Evolutionary conservation across 352 stramenopile species (phyloP).

Genomic region (Phytopythium montanum): DNA sequence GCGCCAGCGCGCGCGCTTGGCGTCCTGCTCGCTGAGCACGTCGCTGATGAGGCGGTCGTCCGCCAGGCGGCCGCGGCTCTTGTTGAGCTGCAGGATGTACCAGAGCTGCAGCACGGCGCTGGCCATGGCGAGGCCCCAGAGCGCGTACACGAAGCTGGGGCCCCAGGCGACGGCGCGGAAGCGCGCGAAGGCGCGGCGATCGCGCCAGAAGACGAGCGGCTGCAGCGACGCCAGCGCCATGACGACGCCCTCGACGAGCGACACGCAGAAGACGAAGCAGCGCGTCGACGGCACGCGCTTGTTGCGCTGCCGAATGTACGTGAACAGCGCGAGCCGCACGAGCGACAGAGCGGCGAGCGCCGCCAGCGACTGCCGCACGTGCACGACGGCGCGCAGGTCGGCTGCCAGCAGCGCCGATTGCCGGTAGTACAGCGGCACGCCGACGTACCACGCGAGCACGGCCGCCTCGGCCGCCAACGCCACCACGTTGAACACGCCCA

Average conservation of each 20-base stretch:
- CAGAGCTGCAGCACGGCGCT: conserved; percentile 58
- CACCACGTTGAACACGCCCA: conserved; percentile 69
- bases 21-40: conserved; percentile 49
- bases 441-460: conserved; percentile 56
- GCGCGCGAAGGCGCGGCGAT: conserved; percentile 40
- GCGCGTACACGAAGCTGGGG: conserved; percentile 46
- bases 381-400: conserved; percentile 33
- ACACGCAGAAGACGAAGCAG: conserved; percentile 78
- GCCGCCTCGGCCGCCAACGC: conserved; percentile 50
- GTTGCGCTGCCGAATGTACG: conserved; percentile 62
- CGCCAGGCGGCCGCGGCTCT: conserved; percentile 49
- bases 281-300: conserved; percentile 72
- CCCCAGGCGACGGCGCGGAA: conserved; percentile 47
- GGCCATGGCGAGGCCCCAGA: conserved; percentile 41
- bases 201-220: conserved; percentile 59
- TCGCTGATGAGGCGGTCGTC: conserved; percentile 67
- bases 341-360: conserved; percentile 48
- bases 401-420: conserved; percentile 23
- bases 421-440: conserved; percentile 30
- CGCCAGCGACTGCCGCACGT: conserved; percentile 69
- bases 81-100: conserved; percentile 81
- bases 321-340: conserved; percentile 52
- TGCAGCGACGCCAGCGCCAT: conserved; percentile 53
- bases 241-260: conserved; percentile 43
- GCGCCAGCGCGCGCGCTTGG: conserved; percentile 48